Evolutionary conservation across 306 rosid species (phyloP).

Genomic region (Pterocarpus macrocarpus): DNA sequence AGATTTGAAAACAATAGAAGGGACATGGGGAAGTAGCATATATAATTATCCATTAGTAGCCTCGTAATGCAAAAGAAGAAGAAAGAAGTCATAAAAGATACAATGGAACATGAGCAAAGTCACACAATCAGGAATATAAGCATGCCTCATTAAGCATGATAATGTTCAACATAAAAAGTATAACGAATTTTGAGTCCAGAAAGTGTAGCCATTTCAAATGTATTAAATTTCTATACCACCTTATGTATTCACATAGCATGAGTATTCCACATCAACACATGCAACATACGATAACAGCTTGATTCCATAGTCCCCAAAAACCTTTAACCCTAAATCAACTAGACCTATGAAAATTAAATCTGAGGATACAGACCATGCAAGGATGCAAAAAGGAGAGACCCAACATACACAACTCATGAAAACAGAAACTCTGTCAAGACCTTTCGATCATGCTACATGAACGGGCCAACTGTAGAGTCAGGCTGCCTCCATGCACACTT

Average conservation of each 20-base stretch:
- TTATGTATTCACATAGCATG: conserved; percentile 85
- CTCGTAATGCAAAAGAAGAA: not conserved
- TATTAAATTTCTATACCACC: conserved; percentile 90
- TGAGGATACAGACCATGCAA: conserved; percentile 55
- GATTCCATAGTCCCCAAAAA: conserved; percentile 62
- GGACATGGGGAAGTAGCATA: not conserved
- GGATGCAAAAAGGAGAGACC: conserved; percentile 26
- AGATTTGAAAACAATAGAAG: not conserved
- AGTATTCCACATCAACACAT: conserved; percentile 74
- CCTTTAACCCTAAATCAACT: conserved; percentile 68
- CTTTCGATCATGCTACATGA: conserved; percentile 83
- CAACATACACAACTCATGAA: not conserved
- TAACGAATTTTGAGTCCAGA: conserved; percentile 25
- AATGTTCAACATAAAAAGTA: not conserved
- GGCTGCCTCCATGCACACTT: conserved; percentile 66
- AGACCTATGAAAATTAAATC: conserved; percentile 62
- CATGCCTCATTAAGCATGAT: conserved; percentile 14
- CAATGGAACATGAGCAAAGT: conserved; percentile 13
- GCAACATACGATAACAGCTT: conserved; percentile 67
- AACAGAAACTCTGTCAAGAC: conserved; percentile 64
- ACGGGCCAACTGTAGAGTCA: conserved; percentile 73
- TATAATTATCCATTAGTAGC: too few relatives aligned
- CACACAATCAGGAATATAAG: not conserved
- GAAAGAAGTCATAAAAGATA: conserved; percentile 1
- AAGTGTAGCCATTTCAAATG: conserved; percentile 56